A percentile compares a stretch with the other conserved stretches of the same genome.
These are phyloP conservation scores for Paramecium primaurelia DNA, from an alignment of 73 alveolate genomes.

Conservation along the genomic window DNA sequence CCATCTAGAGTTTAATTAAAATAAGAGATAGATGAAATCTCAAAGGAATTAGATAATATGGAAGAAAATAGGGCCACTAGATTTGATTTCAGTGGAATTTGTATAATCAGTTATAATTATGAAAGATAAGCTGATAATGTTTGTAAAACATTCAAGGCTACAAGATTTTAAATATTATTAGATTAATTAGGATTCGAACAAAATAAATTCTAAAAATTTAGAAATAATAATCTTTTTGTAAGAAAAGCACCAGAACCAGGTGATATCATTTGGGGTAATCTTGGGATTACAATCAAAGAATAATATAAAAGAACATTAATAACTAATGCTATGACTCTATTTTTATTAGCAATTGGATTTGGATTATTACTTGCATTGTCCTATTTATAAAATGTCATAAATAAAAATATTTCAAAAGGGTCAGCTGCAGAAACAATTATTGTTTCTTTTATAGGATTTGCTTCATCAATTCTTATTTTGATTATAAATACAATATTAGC, in stretches of 20 bases:
- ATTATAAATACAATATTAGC: not conserved
- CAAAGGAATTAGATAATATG: not conserved
- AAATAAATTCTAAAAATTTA: not conserved
- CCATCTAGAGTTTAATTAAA: not conserved
- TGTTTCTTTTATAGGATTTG: not conserved
- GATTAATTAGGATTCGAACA: not conserved
- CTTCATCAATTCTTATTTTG: not conserved
- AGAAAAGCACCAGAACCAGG: constrained; percentile 42
- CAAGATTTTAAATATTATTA: not conserved
- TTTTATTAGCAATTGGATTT: not conserved
- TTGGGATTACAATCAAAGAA: not conserved
- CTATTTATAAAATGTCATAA: not conserved
- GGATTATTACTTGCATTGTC: not conserved
- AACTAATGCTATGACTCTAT: not conserved
- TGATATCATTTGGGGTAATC: constrained; percentile 16
- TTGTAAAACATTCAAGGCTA: not conserved
- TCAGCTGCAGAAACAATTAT: not conserved
- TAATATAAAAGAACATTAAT: not conserved
- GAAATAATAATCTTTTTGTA: not conserved
- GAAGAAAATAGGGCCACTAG: not conserved
- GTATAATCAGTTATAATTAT: not conserved
- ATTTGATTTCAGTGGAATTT: not conserved
- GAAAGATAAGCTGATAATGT: constrained; percentile 7
- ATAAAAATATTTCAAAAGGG: not conserved
- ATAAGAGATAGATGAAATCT: not conserved